Evolutionary conservation across 164 flowering plant species (phyloP), one percentile per base, ranked within the genome.

Genomic region (Stephania japonica): DNA sequence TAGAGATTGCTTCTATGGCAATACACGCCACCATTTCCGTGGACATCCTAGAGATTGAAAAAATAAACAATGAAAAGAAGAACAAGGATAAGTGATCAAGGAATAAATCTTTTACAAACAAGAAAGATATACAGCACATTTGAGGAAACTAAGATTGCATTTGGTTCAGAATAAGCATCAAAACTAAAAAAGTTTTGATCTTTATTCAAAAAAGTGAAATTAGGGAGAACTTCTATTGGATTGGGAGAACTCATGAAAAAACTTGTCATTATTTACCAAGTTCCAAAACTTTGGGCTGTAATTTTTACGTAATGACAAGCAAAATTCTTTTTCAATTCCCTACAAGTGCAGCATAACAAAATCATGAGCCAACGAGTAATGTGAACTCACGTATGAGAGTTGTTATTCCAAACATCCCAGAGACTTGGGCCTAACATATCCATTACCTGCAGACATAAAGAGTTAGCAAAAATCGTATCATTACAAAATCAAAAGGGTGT

Each of bases 371-470:
- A 72, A 72, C 62, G 23, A 38, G 8, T 38, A 26, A 14, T n/a
- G 50, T 44, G 61, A n/a, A 78, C 90, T 80, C 76, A 91, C 97
- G 90, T 80, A 62, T 93, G 88, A 21, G 89, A 78, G 64, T 85
- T 90, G 73, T 78, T 90, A 80, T 89, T 92, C 97, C 99, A 95
- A 49, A 92, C 96, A 86, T 95, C 98, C 97, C 98, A 95, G 18
- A 95, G 73, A 75, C 97, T 92, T 38, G 99, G 97, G 13, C 99
- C 99, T 80, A 95, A 91, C 86, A 95, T 91, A 77, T 95, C 99
- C 99, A 95, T 95, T 64, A 95, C 99, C 99, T 95, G 84, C 21
- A 78, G 0, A 56, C 9, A 63, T 64, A 10, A 61, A 4, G 16
- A 6, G 26, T 41, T 53, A 32, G 38, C 38, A 32, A 32, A 69